Percentiles rank a stretch among this genome's conserved stretches.
phyloP scores from a whole-genome alignment of 2,329 filamentous ascomycete genomes.

The Aspergillus jensenii region DNA sequence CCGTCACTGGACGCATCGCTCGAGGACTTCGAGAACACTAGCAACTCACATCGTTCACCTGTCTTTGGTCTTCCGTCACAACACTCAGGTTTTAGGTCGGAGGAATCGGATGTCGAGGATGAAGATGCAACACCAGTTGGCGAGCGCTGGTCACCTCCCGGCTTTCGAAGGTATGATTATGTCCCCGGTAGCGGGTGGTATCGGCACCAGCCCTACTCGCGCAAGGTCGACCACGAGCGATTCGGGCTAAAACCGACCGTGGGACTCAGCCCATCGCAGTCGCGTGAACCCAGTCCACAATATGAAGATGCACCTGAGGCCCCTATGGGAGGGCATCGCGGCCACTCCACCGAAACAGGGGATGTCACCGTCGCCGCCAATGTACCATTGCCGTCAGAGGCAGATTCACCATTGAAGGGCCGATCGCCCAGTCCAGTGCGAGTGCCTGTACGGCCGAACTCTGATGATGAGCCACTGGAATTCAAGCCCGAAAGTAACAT shows the following conservation, averaged over 20 bases:
- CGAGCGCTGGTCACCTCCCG: conserved; percentile 65
- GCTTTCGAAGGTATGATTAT: conserved; percentile 55
- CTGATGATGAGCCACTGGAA: conserved; percentile 36
- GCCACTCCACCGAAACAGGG: conserved; percentile 24
- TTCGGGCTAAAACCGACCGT: conserved; percentile 43
- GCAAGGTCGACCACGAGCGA: conserved; percentile 33
- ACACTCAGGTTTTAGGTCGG: conserved; percentile 64
- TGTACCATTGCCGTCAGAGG: conserved; percentile 55
- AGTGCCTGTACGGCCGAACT: conserved; percentile 15
- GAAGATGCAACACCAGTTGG: conserved; percentile 36
- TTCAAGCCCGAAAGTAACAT: conserved; percentile 37
- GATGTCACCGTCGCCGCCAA: conserved; percentile 41
- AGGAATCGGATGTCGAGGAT: conserved; percentile 45
- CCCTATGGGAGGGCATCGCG: conserved; percentile 29
- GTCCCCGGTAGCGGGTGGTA: conserved; percentile 58
- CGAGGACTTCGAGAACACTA: conserved; percentile 61
- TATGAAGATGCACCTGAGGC: conserved; percentile 58
- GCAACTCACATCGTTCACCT: conserved; percentile 48
- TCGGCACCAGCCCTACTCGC: conserved; percentile 51
- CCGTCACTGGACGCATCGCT: conserved; percentile 61
- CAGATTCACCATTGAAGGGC: conserved; percentile 58
- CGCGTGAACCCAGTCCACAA: conserved; percentile 59
- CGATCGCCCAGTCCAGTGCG: conserved; percentile 56
- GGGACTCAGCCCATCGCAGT: conserved; percentile 50
- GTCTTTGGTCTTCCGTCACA: conserved; percentile 57